Conservation (phyloP, 2,329 filamentous ascomycete genomes). For the Blumeria graminis region DNA sequence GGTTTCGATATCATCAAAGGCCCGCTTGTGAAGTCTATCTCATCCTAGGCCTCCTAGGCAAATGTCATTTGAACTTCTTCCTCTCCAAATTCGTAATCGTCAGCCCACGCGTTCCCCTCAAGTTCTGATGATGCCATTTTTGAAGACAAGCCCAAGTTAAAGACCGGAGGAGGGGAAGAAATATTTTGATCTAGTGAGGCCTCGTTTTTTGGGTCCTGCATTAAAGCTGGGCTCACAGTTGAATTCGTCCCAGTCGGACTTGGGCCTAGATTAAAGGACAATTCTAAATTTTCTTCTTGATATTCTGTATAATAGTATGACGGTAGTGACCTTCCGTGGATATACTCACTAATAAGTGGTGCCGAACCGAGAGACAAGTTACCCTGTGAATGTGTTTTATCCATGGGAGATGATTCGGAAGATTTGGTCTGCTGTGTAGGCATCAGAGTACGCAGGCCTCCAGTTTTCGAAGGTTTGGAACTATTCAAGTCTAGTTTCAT, state of each 20-base stretch:
- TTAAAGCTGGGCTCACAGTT: background rate
- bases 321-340: constrained; percentile 4
- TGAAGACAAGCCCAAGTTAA: background rate
- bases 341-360: constrained; percentile 5
- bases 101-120: constrained; percentile 43
- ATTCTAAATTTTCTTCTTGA: constrained; percentile 27
- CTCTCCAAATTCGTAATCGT: constrained; percentile 37
- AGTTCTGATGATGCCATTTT: constrained; percentile 19
- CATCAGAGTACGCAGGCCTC: background rate
- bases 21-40: too few relatives aligned
- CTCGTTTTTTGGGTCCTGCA: too few relatives aligned
- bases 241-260: constrained; percentile 15
- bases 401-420: background rate
- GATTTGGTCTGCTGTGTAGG: background rate
- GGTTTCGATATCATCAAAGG: too few relatives aligned
- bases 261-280: constrained; percentile 47
- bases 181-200: background rate
- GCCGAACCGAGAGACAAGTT: background rate
- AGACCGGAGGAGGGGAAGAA: background rate
- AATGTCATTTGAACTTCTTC: constrained; percentile 64
- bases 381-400: background rate
- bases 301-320: constrained; percentile 4
- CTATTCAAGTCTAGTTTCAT: constrained; percentile 47
- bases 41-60: constrained; percentile 8
- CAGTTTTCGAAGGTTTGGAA: constrained; percentile 6